Base-by-base conservation (phyloP, 202 grass and related monocot genomes). In the Schoenoplectus triqueter region DNA sequence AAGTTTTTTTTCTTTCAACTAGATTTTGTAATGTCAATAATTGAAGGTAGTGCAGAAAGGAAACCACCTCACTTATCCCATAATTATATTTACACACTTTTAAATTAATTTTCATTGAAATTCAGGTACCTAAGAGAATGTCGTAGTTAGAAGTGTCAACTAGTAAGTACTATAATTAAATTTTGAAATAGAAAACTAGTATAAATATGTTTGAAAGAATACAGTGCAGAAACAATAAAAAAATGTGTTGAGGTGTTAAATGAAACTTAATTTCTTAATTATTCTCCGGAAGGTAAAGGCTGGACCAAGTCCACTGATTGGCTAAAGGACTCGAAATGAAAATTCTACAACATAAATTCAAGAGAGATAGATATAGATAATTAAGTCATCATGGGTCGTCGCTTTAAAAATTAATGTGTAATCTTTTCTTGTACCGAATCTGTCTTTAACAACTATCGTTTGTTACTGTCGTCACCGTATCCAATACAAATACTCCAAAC, bases 401-500 rank as follows among this genome's bases (percentile, higher is more conserved):
- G 42, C 62, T 69, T 78, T 31, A 69, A 44, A 39, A 83, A 67
- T 83, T 83, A 39, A 55, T 22, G 41, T 69, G 17, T 70, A 57
- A 57, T 54, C 3, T 40, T 70, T 83, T 52, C 8, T 69, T 14
- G 17, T 47, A 66, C 66, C 60, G 66, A 81, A 49, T 81, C 78
- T 81, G 9, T 64, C 11, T 59, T 67, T 82, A 82, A 69, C 14
- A 56, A 82, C 18, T 68, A 69, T 83, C 18, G 9, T 54, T 69
- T 47, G 69, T 69, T 54, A 68, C 80, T 70, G 6, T 55, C 64
- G 10, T 83, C 80, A 83, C 64, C 80, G 48, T 83, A 83, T 83
- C 55, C 64, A 83, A 83, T 50, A 21, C 80, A 69, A 65, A 83
- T 83, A 83, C 20, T 5, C 48, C 17, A 39, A 21, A 56, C 40